Base-by-base conservation (phyloP, 2,329 filamentous ascomycete species). In the Emericellopsis atlantica region DNA sequence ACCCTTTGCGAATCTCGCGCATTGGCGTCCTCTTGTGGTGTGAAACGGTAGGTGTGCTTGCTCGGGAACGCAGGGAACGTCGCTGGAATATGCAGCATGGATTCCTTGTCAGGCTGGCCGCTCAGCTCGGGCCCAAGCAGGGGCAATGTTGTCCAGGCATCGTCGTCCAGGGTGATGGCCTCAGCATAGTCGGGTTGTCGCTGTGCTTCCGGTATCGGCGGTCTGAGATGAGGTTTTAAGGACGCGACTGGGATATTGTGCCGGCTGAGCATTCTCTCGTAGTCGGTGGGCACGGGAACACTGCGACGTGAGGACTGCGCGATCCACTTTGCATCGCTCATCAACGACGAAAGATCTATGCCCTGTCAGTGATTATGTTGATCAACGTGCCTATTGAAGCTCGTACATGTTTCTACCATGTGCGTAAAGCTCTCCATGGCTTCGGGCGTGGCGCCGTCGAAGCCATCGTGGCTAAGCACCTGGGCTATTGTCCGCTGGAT, bases 1-100 rank as follows among this genome's bases (percentile, higher is more conserved):
- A 78, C 73, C 53, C 72, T 74, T 49, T 76, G 69, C 0, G 72
- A 67, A 43, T 79, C 71, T 7, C 64, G 61, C 14, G 57, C 55
- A 15, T 58, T 62, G 33, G 59, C 61, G 44, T 71, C 64, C 15
- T 71, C 64, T 29, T 69, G 66, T 2, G 71, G 70, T 0, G 76
- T 81, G 50, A 70, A 74, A 32, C 67, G 70, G 56, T 79, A 81
- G 4, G 76, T 81, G 49, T 81, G 76, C 36, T 72, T 73, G 53
- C 75, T 79, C 0, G 77, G 77, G 44, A 81, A 81, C 9, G 70
- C 64, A 1, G 77, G 77, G 40, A 81, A 78, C 0, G 66, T 65
- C 31, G 60, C 57, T 0, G 77, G 77, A 10, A 81, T 78, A 54
- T 76, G 79, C 21, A 55, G 42, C 49, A 71, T 72, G 11, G 62